Conservation (phyloP, 495 filamentous ascomycete genomes). For the Xylaria castorea region DNA sequence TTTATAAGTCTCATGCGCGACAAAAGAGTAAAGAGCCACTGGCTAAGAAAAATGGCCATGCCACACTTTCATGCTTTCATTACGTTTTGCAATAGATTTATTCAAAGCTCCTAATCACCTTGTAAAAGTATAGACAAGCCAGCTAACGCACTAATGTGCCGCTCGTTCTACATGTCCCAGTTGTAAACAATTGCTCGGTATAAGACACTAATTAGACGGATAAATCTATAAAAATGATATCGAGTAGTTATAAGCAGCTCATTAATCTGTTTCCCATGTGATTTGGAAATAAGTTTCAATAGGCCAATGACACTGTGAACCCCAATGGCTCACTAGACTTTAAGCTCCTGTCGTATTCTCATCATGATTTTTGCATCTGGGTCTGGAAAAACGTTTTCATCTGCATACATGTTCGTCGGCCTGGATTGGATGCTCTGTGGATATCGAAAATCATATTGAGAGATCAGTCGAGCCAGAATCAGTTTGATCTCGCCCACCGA, state of each 20-base stretch:
- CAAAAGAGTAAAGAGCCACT: background rate
- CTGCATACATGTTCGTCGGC: background rate
- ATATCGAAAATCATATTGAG: conserved; percentile 24
- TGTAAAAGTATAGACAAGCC: too few species aligned
- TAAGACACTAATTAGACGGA: background rate
- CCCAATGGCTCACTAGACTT: background rate
- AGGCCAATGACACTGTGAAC: background rate
- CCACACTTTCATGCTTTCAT: background rate
- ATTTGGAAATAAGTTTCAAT: background rate
- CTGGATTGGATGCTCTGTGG: background rate
- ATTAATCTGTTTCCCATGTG: background rate
- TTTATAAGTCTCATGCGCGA: background rate
- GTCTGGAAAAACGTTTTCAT: background rate
- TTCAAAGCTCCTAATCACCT: background rate
- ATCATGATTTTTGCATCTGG: background rate
- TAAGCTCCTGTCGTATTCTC: background rate
- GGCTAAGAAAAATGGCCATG: too few species aligned
- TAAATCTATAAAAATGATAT: background rate
- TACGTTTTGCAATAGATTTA: background rate
- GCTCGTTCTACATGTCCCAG: background rate
- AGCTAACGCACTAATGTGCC: background rate
- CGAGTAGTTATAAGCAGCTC: background rate
- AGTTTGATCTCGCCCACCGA: conserved; percentile 32
- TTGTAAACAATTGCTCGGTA: background rate
- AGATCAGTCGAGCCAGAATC: conserved; percentile 27